phyloP scores from a whole-genome alignment of 1,284 basidiomycete species.

The Apiotrichum veenhuisii region DNA sequence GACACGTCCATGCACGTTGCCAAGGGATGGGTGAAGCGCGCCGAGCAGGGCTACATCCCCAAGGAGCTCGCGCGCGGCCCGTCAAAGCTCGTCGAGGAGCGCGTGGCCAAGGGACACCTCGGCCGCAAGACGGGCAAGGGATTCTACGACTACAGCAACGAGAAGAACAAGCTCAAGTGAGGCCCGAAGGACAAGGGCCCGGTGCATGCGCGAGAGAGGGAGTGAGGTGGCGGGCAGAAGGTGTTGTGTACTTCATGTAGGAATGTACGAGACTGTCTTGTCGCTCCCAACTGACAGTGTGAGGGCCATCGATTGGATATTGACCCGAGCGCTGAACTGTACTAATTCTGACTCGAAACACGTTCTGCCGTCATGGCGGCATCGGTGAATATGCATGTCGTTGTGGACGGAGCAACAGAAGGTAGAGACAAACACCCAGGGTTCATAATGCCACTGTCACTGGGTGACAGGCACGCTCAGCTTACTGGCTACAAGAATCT shows the following conservation, averaged over 20 bases:
- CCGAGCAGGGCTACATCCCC: conserved; percentile 50
- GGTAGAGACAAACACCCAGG: too few species aligned
- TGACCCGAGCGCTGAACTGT: too few species aligned
- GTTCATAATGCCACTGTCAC: too few species aligned
- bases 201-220: too few species aligned
- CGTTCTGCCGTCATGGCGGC: too few species aligned
- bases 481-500: too few species aligned
- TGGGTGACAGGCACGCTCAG: too few species aligned
- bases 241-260: not conserved
- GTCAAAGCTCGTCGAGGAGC: conserved; percentile 51
- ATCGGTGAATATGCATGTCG: too few species aligned
- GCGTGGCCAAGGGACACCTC: conserved; percentile 55
- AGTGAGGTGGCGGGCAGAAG: not conserved
- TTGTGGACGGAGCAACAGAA: too few species aligned
- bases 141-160: conserved; percentile 37
- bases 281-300: too few species aligned
- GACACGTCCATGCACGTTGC: conserved; percentile 52
- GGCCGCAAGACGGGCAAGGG: conserved; percentile 56
- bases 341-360: too few species aligned
- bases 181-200: not conserved
- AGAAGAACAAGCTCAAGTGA: conserved; percentile 6
- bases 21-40: conserved; percentile 54
- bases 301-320: too few species aligned
- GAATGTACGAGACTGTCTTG: not conserved
- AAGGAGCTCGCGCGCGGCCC: conserved; percentile 51